These are phyloP conservation scores for Neltuma alba DNA, from an alignment of 306 rosid genomes.

Conservation along the genomic window DNA sequence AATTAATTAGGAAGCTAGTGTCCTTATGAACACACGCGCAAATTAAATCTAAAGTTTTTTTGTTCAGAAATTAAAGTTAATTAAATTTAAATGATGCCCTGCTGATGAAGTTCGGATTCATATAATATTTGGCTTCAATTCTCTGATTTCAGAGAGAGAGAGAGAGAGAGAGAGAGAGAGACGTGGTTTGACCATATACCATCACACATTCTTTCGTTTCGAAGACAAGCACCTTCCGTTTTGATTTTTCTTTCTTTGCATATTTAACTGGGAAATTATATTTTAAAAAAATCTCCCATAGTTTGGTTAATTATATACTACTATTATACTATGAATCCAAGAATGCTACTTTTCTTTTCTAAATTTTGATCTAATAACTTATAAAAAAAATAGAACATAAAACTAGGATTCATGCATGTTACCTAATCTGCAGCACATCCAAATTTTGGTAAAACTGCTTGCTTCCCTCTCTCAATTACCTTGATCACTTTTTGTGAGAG, in stretches of 20 bases:
- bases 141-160: neutral
- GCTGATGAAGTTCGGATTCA: too few relatives aligned
- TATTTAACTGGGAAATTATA: neutral
- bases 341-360: too few relatives aligned
- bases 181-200: constrained; percentile 9
- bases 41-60: neutral
- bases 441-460: neutral
- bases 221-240: neutral
- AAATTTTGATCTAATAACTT: neutral
- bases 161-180: neutral
- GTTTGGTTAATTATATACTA: neutral
- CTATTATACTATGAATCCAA: neutral
- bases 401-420: neutral
- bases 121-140: neutral
- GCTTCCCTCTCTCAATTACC: too few relatives aligned
- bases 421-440: neutral
- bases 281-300: neutral
- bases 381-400: neutral
- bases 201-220: neutral
- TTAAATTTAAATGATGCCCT: too few relatives aligned
- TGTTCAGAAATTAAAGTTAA: too few relatives aligned
- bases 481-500: too few relatives aligned
- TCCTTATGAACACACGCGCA: neutral
- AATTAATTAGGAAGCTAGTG: neutral
- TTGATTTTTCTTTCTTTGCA: neutral